phyloP scores from a whole-genome alignment of 352 stramenopile genomes.

The Phytophthora quininea region DNA sequence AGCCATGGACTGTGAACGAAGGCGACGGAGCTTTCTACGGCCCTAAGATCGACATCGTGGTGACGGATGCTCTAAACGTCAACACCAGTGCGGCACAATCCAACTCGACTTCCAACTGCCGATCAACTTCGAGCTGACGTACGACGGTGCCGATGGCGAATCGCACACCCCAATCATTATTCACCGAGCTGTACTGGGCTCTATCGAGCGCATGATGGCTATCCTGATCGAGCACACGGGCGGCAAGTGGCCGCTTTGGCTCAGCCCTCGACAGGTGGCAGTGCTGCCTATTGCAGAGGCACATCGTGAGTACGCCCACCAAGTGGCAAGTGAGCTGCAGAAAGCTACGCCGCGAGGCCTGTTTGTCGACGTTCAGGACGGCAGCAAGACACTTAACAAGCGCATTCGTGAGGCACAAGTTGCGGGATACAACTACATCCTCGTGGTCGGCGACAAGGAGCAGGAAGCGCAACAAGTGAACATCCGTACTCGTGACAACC shows the following conservation, averaged over 20 bases:
- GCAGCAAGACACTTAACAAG: constrained; percentile 88
- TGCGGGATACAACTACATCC: constrained; percentile 86
- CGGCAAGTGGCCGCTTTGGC: constrained; percentile 97
- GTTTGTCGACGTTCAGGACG: constrained; percentile 77
- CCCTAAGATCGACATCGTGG: constrained; percentile 98
- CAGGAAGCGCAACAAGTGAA: constrained; percentile 59
- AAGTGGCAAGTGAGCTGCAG: constrained; percentile 55
- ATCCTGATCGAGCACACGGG: constrained; percentile 97
- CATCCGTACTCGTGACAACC: constrained; percentile 83
- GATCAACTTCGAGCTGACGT: constrained; percentile 95
- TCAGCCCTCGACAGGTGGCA: constrained; percentile 84
- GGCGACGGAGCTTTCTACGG: constrained; percentile 97
- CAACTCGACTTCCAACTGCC: constrained; percentile 99
- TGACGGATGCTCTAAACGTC: constrained; percentile 95
- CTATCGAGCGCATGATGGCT: constrained; percentile 98
- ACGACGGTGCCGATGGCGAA: constrained; percentile 87
- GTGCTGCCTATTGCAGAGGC: constrained; percentile 74
- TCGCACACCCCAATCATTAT: constrained; percentile 97
- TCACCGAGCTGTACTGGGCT: constrained; percentile 96
- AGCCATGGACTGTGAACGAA: constrained; percentile 90
- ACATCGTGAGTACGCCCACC: constrained; percentile 63
- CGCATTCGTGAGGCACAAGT: constrained; percentile 80
- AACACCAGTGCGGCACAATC: constrained; percentile 98
- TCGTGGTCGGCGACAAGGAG: constrained; percentile 84
- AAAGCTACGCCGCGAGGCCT: constrained; percentile 35